Base-by-base conservation (phyloP, 148 eudicot genomes). In the Rhododendron ferrugineum region DNA sequence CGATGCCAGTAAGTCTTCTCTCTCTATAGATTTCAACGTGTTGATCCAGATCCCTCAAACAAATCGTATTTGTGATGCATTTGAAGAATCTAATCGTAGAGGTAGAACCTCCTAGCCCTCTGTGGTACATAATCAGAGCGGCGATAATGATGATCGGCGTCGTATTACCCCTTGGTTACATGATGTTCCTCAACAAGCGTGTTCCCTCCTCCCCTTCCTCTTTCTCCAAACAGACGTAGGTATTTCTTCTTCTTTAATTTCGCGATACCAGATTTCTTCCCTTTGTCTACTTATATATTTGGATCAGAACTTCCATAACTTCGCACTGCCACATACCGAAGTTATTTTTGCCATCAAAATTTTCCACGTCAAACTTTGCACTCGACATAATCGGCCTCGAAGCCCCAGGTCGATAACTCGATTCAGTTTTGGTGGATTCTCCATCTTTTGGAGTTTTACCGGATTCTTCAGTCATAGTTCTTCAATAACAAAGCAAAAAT, bases 181-280 rank as follows among this genome's bases (percentile, higher is more conserved):
- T 95, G 98, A 95, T 95, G 98, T 91, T 96, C 84, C 94, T 98
- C 40, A 96, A 91, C 87, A 94, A 91, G 75, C 91, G 97, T 0
- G 97, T 87, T 62, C 96, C 95, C 79, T 93, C 98, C 20, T 90
- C 97, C 62, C 91, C 98, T 22, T 70, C 75, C 74, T 89, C 98
- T 85, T 96, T 89, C 90, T 86, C 98, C 90, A 96, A 96, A 91
- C 96, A 92, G 92, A 96, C 98, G 96, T 96, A 93, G 96, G 98
- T 95, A 84, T 92, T 90, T 76, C 76, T 30, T 42, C 64, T 40
- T 80, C 64, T 11, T 42, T 42, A 73, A 10, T 66, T 18, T 54
- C 37, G 46, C 36, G 42, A 26, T 4, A 10, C 26, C 14, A 22
- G 54, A 42, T 20, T 14, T 16, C 0, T 28, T 47, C 40, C 28